Percentiles rank a stretch among this genome's conserved stretches.
These are phyloP conservation scores for Rhizopogon sp. DNA, from an alignment of 768 basidiomycete genomes.

Conservation along the genomic window DNA sequence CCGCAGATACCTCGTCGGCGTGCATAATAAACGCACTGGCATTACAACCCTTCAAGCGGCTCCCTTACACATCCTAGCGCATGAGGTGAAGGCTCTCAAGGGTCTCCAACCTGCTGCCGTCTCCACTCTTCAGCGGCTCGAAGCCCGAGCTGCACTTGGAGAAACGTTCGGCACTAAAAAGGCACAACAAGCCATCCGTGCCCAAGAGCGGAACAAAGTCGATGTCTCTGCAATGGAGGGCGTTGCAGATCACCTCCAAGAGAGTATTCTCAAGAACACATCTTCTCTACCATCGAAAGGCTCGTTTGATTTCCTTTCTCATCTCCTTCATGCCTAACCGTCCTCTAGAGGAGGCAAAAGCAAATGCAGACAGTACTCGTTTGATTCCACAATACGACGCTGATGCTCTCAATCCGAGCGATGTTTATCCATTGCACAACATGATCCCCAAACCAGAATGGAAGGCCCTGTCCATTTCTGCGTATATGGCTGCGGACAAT, in stretches of 20 bases:
- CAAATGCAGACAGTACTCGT: slow-evolving; percentile 54
- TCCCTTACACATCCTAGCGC: slow-evolving; percentile 64
- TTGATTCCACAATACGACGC: slow-evolving; percentile 74
- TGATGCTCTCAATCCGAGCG: slow-evolving; percentile 61
- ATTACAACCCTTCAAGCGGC: slow-evolving; percentile 65
- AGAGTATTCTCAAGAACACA: slow-evolving; percentile 73
- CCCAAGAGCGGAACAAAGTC: slow-evolving; percentile 84
- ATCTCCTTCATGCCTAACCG: neutral
- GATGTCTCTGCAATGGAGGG: slow-evolving; percentile 86
- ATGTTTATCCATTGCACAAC: slow-evolving; percentile 67
- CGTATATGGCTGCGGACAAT: slow-evolving; percentile 48
- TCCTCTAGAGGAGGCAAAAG: slow-evolving; percentile 60
- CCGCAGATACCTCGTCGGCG: slow-evolving; percentile 73
- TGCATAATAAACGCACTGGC: slow-evolving; percentile 74
- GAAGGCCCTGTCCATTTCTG: slow-evolving; percentile 56
- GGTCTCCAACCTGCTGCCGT: slow-evolving; percentile 46
- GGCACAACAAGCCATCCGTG: slow-evolving; percentile 79
- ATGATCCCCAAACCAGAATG: slow-evolving; percentile 82
- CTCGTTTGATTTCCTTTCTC: slow-evolving; percentile 27
- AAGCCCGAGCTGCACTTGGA: slow-evolving; percentile 75
- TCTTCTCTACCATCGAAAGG: slow-evolving; percentile 65
- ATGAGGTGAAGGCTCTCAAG: slow-evolving; percentile 83
- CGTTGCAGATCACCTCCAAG: slow-evolving; percentile 77
- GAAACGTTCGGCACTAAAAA: slow-evolving; percentile 96
- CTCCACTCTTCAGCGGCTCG: slow-evolving; percentile 45